A percentile compares a stretch with the other conserved stretches of the same genome.
Conservation (phyloP, 768 basidiomycete species). For the Boletus pseudo-olivaceus region DNA sequence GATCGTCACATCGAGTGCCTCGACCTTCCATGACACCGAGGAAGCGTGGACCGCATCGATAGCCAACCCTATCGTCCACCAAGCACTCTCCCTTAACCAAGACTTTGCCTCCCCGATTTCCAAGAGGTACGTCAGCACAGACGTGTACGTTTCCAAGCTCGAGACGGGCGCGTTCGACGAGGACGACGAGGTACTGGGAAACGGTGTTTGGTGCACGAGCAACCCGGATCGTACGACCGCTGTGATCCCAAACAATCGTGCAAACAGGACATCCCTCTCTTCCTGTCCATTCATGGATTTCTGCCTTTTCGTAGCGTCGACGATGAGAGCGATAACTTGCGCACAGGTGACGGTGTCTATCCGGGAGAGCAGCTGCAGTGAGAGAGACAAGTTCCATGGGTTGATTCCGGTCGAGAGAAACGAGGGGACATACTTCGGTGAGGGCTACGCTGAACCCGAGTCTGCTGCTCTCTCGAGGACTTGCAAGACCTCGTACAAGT, state of each 20-base stretch:
- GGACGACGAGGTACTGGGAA: constrained; percentile 52
- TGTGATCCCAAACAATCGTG: constrained; percentile 85
- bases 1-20: constrained; percentile 52
- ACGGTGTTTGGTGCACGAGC: constrained; percentile 57
- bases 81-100: constrained; percentile 88
- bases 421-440: constrained; percentile 68
- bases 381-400: constrained; percentile 2
- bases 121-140: constrained; percentile 58
- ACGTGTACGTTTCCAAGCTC: constrained; percentile 54
- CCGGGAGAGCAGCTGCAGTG: constrained; percentile 68
- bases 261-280: constrained; percentile 89
- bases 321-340: constrained; percentile 72
- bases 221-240: constrained; percentile 84
- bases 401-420: background rate
- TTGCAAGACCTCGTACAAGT: constrained; percentile 83
- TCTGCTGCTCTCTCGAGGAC: constrained; percentile 89
- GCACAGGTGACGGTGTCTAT: constrained; percentile 73
- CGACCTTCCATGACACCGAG: constrained; percentile 66
- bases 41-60: constrained; percentile 57
- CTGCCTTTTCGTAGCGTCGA: constrained; percentile 66
- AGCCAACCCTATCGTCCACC: constrained; percentile 74
- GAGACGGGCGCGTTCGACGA: constrained; percentile 54
- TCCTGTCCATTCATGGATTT: constrained; percentile 86
- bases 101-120: constrained; percentile 77
- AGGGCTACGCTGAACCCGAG: constrained; percentile 95